Percentiles rank a stretch among this genome's conserved stretches.
Evolutionary conservation across 805 yeast species (phyloP).

Genomic region (Barnettozyma pratensis): DNA sequence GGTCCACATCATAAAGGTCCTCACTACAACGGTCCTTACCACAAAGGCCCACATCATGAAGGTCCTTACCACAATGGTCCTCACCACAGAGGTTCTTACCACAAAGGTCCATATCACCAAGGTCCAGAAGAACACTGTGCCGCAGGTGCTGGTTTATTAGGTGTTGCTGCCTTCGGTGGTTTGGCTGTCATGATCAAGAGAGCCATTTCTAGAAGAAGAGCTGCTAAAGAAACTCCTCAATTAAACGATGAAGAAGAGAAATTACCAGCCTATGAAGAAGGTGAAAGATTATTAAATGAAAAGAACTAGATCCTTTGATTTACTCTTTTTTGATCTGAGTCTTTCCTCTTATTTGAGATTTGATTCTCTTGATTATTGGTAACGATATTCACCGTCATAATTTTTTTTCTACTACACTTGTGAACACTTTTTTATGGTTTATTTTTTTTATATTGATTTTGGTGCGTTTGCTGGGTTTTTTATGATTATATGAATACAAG

Average conservation of each 20-base stretch:
- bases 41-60: neutral
- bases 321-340: neutral
- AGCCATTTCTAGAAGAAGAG: conserved; percentile 5
- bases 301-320: neutral
- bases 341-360: neutral
- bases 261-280: conserved; percentile 5
- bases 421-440: too few species aligned
- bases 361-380: neutral
- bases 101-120: neutral
- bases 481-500: too few species aligned
- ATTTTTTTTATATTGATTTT: too few species aligned
- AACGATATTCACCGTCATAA: too few species aligned
- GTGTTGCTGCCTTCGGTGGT: neutral
- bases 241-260: neutral
- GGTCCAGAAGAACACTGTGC: conserved; percentile 1
- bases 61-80: neutral
- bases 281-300: conserved; percentile 1
- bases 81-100: neutral
- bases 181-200: neutral
- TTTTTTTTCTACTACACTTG: too few species aligned
- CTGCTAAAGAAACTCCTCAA: neutral
- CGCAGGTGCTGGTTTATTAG: neutral
- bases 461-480: too few species aligned
- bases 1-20: neutral
- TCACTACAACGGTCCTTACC: neutral